A percentile compares a stretch with the other conserved stretches of the same genome.
These are phyloP conservation scores for Calonectria hongkongensis DNA, from an alignment of 2,329 filamentous ascomycete genomes.

Conservation along the genomic window DNA sequence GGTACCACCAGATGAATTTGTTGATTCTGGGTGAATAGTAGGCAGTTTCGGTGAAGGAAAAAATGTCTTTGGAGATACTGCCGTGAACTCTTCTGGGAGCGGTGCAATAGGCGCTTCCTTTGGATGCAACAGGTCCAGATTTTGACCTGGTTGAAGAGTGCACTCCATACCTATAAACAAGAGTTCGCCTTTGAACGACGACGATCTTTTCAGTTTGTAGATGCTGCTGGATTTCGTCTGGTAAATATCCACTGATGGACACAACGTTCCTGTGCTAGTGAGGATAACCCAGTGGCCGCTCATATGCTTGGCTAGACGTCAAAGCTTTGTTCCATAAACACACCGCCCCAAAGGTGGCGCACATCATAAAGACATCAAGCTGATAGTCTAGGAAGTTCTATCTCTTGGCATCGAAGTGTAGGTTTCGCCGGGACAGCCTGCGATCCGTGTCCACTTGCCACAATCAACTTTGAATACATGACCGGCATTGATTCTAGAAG, in stretches of 20 bases:
- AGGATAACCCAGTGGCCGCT: slow-evolving; percentile 37
- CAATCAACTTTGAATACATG: slow-evolving; percentile 39
- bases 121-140: slow-evolving; percentile 40
- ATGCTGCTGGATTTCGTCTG: slow-evolving; percentile 25
- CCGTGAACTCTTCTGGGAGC: slow-evolving; percentile 43
- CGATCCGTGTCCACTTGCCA: slow-evolving; percentile 48
- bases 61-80: slow-evolving; percentile 36
- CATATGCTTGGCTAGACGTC: slow-evolving; percentile 36
- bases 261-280: slow-evolving; percentile 27
- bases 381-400: slow-evolving; percentile 24
- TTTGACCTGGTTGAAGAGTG: slow-evolving; percentile 38
- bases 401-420: slow-evolving; percentile 40
- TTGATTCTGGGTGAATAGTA: slow-evolving; percentile 34
- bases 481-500: slow-evolving; percentile 32
- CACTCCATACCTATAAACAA: slow-evolving; percentile 42
- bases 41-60: slow-evolving; percentile 38
- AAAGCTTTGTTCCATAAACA: slow-evolving; percentile 49
- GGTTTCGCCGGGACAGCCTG: slow-evolving; percentile 28
- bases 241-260: slow-evolving; percentile 45
- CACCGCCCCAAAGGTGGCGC: slow-evolving; percentile 45
- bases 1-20: slow-evolving; percentile 27
- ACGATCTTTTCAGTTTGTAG: slow-evolving; percentile 16
- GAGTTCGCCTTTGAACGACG: slow-evolving; percentile 29
- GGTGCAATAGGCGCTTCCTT: slow-evolving; percentile 48
- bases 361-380: slow-evolving; percentile 37